phyloP scores from a whole-genome alignment of 2,329 filamentous ascomycete species.

The Cordyceps militaris region DNA sequence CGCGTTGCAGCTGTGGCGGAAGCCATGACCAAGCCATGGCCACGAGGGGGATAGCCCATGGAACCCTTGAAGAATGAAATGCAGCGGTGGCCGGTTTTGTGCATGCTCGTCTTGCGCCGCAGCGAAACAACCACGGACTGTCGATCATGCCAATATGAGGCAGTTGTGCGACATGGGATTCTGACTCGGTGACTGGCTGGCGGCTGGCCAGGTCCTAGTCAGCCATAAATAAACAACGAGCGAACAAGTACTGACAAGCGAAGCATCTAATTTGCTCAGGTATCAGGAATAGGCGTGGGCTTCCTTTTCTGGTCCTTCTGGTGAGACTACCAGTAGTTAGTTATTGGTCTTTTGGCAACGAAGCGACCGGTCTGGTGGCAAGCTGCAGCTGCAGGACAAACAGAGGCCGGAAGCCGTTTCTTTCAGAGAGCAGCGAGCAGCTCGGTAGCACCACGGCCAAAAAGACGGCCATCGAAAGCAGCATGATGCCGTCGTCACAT shows the following conservation, averaged over 20 bases:
- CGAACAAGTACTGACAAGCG: background rate
- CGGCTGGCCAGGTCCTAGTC: background rate
- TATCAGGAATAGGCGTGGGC: background rate
- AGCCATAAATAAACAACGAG: background rate
- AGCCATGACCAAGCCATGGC: background rate
- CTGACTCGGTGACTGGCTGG: conserved; percentile 5
- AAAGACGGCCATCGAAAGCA: no score
- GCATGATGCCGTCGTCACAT: no score
- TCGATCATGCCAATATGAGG: conserved; percentile 10
- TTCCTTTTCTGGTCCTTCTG: background rate
- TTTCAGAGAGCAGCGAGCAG: no score
- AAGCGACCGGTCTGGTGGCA: background rate
- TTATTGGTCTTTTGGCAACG: background rate
- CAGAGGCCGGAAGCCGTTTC: no score
- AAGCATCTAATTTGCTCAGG: background rate
- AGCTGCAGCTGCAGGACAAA: background rate
- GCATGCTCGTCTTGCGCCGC: background rate
- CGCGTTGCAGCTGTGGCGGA: background rate
- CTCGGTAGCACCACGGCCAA: no score
- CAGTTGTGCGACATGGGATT: conserved; percentile 7
- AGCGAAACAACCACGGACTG: conserved; percentile 9
- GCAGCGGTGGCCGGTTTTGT: background rate
- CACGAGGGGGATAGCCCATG: no score
- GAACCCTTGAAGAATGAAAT: no score
- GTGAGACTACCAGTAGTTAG: background rate